A percentile compares a stretch with the other conserved stretches of the same genome.
Evolutionary conservation across 192 early-diverging fungal species (phyloP).

Genomic region (Gryganskiella cystojenkinii): DNA sequence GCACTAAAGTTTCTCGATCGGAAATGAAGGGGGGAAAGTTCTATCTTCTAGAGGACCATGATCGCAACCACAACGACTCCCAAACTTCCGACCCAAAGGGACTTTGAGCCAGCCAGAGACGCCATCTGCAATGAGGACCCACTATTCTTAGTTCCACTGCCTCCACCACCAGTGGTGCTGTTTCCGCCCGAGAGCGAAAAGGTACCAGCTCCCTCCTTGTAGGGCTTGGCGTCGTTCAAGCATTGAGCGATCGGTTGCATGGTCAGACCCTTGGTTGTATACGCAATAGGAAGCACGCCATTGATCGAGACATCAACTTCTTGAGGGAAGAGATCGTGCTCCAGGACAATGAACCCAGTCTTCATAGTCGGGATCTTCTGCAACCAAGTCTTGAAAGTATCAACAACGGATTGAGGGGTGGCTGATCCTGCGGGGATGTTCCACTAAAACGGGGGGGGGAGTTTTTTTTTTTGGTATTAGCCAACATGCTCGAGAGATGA

Average conservation of each 20-base stretch:
- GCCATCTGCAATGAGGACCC: not conserved
- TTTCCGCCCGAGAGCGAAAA: not conserved
- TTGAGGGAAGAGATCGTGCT: constrained; percentile 61
- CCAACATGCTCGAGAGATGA: too few relatives aligned
- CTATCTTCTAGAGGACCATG: not conserved
- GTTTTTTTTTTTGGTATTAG: too few relatives aligned
- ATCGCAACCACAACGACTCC: not conserved
- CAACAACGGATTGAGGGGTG: constrained; percentile 30
- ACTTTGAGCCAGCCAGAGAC: too few relatives aligned
- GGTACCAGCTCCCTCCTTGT: constrained; percentile 43
- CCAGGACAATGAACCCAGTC: constrained; percentile 58
- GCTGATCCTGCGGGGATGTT: constrained; percentile 27
- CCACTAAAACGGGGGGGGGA: too few relatives aligned
- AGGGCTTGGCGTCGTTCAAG: constrained; percentile 44
- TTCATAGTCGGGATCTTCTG: constrained; percentile 48
- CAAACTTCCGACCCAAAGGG: not conserved
- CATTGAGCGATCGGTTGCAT: constrained; percentile 52
- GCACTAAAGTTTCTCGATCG: too few relatives aligned
- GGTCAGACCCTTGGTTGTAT: constrained; percentile 13
- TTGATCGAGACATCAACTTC: constrained; percentile 59
- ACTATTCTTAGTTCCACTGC: not conserved
- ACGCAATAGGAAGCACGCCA: constrained; percentile 29
- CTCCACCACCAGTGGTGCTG: not conserved
- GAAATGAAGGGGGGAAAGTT: too few relatives aligned
- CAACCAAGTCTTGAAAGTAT: constrained; percentile 52